phyloP scores from a whole-genome alignment of 2,329 filamentous ascomycete genomes.

The Clonostachys rhizophaga region DNA sequence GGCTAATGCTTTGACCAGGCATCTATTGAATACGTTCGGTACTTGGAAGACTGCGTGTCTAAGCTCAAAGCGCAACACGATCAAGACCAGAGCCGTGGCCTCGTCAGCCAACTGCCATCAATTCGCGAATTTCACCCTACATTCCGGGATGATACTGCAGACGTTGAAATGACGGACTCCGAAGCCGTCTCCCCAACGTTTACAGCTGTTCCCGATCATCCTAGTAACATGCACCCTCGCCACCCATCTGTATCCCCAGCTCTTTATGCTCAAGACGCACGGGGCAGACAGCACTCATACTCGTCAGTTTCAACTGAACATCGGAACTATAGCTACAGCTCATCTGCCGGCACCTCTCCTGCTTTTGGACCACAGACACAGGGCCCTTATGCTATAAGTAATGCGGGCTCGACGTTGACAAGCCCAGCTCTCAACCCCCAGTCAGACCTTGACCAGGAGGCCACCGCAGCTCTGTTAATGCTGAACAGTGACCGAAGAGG shows the following conservation, averaged over 20 bases:
- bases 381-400: slow-evolving; percentile 29
- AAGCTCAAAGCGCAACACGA: slow-evolving; percentile 65
- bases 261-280: slow-evolving; percentile 38
- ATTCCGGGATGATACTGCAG: slow-evolving; percentile 26
- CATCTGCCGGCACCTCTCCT: slow-evolving; percentile 46
- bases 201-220: slow-evolving; percentile 19
- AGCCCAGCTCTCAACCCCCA: slow-evolving; percentile 54
- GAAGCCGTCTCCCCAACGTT: slow-evolving; percentile 43
- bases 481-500: slow-evolving; percentile 72
- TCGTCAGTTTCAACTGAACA: slow-evolving; percentile 48
- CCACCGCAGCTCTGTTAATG: slow-evolving; percentile 84
- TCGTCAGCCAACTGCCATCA: slow-evolving; percentile 20
- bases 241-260: slow-evolving; percentile 50
- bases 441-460: slow-evolving; percentile 65
- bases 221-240: slow-evolving; percentile 15
- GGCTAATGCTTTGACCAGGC: slow-evolving; percentile 48
- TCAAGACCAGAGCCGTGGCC: slow-evolving; percentile 17
- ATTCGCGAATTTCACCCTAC: slow-evolving; percentile 32
- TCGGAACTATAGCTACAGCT: slow-evolving; percentile 44
- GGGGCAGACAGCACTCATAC: slow-evolving; percentile 44
- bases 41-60: slow-evolving; percentile 81
- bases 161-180: slow-evolving; percentile 59
- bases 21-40: slow-evolving; percentile 93
- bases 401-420: slow-evolving; percentile 47
- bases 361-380: slow-evolving; percentile 47